Conservation (phyloP, 192 early-diverging fungal genomes). For the Thamnidium elegans region DNA sequence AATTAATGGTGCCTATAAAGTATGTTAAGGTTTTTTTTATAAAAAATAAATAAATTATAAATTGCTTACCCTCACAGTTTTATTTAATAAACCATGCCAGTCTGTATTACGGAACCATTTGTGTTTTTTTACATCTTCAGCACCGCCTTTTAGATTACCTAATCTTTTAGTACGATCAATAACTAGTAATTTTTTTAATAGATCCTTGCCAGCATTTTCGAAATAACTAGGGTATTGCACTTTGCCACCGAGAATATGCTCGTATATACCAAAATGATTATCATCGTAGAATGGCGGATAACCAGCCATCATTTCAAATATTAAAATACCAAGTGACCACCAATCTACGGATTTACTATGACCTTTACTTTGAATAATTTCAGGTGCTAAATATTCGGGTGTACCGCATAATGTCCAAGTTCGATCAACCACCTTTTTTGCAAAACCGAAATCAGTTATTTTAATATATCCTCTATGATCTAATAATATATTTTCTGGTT, state of each 20-base stretch:
- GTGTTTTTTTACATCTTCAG: constrained; percentile 78
- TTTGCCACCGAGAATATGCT: constrained; percentile 72
- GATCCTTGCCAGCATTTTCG: constrained; percentile 60
- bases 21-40: no score
- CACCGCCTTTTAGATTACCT: constrained; percentile 76
- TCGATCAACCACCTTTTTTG: constrained; percentile 60
- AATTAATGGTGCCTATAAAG: constrained; percentile 25
- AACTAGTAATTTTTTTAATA: constrained; percentile 71
- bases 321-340: constrained; percentile 88
- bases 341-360: constrained; percentile 88
- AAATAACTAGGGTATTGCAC: constrained; percentile 70
- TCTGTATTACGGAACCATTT: constrained; percentile 78
- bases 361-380: constrained; percentile 82
- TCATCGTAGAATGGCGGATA: constrained; percentile 83
- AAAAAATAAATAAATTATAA: not conserved
- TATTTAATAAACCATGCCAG: constrained; percentile 59
- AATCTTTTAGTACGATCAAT: constrained; percentile 76
- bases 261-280: constrained; percentile 78
- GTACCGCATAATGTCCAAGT: constrained; percentile 91
- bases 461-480: constrained; percentile 79
- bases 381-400: constrained; percentile 85
- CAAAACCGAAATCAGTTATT: constrained; percentile 89
- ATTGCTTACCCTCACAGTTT: constrained; percentile 26
- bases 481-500: constrained; percentile 74
- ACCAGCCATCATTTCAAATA: constrained; percentile 88